These are phyloP conservation scores for Eucalyptus shirleyi DNA, from an alignment of 345 rosid species.

Conservation along the genomic window DNA sequence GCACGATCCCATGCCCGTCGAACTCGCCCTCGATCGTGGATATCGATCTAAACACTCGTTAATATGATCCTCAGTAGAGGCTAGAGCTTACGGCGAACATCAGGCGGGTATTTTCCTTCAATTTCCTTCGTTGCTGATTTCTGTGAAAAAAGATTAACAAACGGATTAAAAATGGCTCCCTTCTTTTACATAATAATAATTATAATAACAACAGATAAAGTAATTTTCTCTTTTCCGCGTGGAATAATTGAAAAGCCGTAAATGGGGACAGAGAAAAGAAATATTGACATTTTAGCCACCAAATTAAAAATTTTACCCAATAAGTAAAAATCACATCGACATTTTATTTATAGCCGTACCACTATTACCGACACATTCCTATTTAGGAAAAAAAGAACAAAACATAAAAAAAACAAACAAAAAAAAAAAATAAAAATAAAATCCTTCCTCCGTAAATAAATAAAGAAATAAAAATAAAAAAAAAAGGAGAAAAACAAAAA, in stretches of 20 bases:
- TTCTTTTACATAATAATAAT: background rate
- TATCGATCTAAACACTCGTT: no score
- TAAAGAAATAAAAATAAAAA: background rate
- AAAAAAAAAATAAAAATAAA: background rate
- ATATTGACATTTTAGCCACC: background rate
- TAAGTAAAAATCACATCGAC: background rate
- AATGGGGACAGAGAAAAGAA: background rate
- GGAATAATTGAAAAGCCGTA: background rate
- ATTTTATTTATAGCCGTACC: background rate
- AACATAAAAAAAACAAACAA: background rate
- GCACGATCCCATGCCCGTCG: no score
- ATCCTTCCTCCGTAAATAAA: background rate
- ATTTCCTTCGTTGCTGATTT: background rate
- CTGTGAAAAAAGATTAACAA: background rate
- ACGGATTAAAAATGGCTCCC: background rate
- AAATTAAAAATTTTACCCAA: background rate
- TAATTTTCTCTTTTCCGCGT: background rate
- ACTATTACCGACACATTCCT: background rate
- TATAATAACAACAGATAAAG: background rate
- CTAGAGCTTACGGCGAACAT: no score
- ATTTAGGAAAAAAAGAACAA: background rate
- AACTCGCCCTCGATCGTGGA: no score
- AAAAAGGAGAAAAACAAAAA: background rate
- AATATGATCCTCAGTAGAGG: no score
- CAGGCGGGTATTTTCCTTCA: background rate